A percentile compares a stretch with the other conserved stretches of the same genome.
These are phyloP conservation scores for Coniella lustricola DNA, from an alignment of 2,329 filamentous ascomycete genomes.

Conservation along the genomic window DNA sequence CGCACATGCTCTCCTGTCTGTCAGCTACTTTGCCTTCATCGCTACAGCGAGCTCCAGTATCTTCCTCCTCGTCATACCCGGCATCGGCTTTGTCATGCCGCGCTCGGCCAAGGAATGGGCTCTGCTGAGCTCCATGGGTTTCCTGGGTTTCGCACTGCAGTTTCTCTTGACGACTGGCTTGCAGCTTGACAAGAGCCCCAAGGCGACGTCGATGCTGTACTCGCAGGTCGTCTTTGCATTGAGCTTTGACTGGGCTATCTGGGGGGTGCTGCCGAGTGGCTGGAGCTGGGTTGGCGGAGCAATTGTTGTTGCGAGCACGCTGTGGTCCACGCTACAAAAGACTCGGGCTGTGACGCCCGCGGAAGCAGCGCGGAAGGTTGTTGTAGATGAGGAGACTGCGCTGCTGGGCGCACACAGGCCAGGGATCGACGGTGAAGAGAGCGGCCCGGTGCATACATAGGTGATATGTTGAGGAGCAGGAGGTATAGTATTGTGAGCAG, in stretches of 20 bases:
- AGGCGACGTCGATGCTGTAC: conserved; percentile 26
- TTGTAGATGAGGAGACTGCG: conserved; percentile 30
- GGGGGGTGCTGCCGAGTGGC: conserved; percentile 33
- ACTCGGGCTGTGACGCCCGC: conserved; percentile 18
- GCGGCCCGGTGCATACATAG: background rate
- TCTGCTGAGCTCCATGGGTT: conserved; percentile 54
- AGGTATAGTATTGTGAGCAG: too few species aligned
- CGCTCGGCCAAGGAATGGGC: conserved; percentile 41
- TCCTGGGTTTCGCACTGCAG: conserved; percentile 72
- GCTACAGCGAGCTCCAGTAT: conserved; percentile 59
- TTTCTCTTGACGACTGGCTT: conserved; percentile 68
- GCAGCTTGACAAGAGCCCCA: conserved; percentile 53
- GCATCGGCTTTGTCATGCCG: conserved; percentile 32
- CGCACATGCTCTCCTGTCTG: conserved; percentile 67
- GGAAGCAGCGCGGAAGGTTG: conserved; percentile 17
- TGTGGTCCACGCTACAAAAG: conserved; percentile 37
- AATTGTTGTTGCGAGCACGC: conserved; percentile 33
- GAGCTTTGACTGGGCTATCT: conserved; percentile 34
- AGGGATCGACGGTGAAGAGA: conserved; percentile 6
- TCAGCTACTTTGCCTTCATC: conserved; percentile 68
- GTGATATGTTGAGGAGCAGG: background rate
- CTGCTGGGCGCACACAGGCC: conserved; percentile 18
- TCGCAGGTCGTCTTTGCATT: conserved; percentile 29
- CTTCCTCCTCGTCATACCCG: conserved; percentile 44
- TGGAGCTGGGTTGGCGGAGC: conserved; percentile 32